Evolutionary conservation across 257 asterid genomes (phyloP).

Genomic region (Solanum pennellii): DNA sequence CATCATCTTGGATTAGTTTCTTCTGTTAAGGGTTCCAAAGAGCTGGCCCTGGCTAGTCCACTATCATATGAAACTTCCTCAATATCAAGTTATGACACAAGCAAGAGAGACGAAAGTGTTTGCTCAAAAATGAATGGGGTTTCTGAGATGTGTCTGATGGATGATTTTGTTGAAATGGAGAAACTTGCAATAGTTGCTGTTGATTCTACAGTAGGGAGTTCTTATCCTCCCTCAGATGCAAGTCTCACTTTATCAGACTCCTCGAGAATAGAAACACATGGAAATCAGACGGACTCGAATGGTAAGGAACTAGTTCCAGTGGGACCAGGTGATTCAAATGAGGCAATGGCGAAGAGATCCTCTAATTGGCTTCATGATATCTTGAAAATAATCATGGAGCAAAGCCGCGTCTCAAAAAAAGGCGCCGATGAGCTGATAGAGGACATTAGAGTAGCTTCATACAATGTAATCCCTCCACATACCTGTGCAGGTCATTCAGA

Average conservation of each 20-base stretch:
- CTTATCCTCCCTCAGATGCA: conserved; percentile 16
- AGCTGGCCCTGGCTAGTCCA: conserved; percentile 1
- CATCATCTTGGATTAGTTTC: not conserved
- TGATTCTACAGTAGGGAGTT: conserved; percentile 18
- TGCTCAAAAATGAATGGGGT: conserved; percentile 43
- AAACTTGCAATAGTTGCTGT: conserved; percentile 76
- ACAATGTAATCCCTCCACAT: not conserved
- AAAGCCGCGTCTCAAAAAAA: conserved; percentile 28
- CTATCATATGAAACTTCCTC: conserved; percentile 14
- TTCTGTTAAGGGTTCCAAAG: not conserved
- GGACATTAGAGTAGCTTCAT: conserved; percentile 30
- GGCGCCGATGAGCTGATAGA: conserved; percentile 48
- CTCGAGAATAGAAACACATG: conserved; percentile 3
- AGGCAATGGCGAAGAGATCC: not conserved
- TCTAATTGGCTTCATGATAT: conserved; percentile 48
- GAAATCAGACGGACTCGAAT: conserved; percentile 4
- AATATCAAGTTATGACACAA: conserved; percentile 2
- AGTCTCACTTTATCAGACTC: conserved; percentile 5
- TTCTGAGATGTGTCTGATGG: conserved; percentile 82
- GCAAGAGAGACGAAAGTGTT: conserved; percentile 11
- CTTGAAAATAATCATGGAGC: conserved; percentile 25
- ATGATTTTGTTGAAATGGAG: conserved; percentile 96
- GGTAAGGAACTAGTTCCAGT: conserved; percentile 34
- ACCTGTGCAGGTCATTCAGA: conserved; percentile 7
- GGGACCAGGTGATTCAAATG: conserved; percentile 4